A percentile compares a stretch with the other conserved stretches of the same genome.
phyloP scores from a whole-genome alignment of 495 filamentous ascomycete species.

The Mytilinidion resinicola region DNA sequence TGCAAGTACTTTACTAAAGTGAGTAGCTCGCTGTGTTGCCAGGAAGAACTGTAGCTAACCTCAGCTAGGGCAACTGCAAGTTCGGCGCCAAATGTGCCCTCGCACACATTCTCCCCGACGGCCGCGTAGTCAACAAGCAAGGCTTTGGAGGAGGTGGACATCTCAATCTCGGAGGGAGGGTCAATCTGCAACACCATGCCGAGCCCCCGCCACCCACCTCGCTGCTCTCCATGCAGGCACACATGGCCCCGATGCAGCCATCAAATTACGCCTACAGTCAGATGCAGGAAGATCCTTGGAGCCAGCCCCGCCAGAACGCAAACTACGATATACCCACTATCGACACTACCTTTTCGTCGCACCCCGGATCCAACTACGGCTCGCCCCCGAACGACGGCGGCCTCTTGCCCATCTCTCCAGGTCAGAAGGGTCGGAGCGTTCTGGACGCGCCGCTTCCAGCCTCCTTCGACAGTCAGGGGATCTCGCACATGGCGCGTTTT shows the following conservation, averaged over 20 bases:
- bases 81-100: conserved; percentile 96
- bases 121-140: conserved; percentile 74
- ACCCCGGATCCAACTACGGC: conserved; percentile 73
- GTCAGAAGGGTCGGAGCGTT: conserved; percentile 63
- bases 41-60: conserved; percentile 4
- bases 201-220: conserved; percentile 79
- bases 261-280: conserved; percentile 8
- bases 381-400: conserved; percentile 71
- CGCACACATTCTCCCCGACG: conserved; percentile 90
- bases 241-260: conserved; percentile 15
- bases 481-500: conserved; percentile 82
- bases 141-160: conserved; percentile 42
- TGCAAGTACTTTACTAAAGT: conserved; percentile 99
- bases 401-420: conserved; percentile 70
- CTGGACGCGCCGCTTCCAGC: conserved; percentile 90
- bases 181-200: conserved; percentile 61
- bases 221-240: conserved; percentile 52
- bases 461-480: conserved; percentile 94
- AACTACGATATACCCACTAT: conserved; percentile 63
- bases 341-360: conserved; percentile 71
- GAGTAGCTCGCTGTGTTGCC: conserved; percentile 26
- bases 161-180: conserved; percentile 63
- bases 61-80: conserved; percentile 87
- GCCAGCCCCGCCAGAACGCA: conserved; percentile 21
- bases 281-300: conserved; percentile 20